Base-by-base conservation (phyloP, 495 filamentous ascomycete species). In the Hyaloscypha bicolor region DNA sequence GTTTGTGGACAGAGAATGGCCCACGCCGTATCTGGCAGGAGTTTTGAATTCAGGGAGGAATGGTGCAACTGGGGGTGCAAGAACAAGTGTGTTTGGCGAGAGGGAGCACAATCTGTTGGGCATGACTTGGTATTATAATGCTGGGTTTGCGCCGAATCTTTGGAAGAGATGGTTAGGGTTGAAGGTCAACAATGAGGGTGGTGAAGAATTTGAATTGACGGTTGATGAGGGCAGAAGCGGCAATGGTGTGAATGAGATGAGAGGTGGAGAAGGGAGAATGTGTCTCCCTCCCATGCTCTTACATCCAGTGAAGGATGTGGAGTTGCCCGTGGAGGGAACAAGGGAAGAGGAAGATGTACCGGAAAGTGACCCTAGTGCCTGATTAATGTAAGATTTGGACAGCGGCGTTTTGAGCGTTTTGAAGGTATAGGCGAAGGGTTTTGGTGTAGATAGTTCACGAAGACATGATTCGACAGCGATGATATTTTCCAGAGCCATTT, bases 111-210 rank as follows among this genome's bases (percentile, higher is more conserved):
- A 97, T 73, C 91, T 97, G 76, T 77, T 79, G 51, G 94, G 95
- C 1, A 88, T 91, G 51, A 97, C 89, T 16, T 99, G 95, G 95
- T 97, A 94, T 76, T 97, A 97, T 75, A 91, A 97, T 72, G 91
- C 93, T 3, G 90, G 90, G 0, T 96, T 96, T 71, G 86, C 91
- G 29, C 85, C 85, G 6, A 93, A 93, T 70, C 73, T 98, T 73
- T 98, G 93, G 84, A 86, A 85, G 68, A 83, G 93, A 70, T 97
- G 94, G 94, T 79, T 96, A 55, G 94, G 94, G 4, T 85, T 91
- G 51, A 89, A 87, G 72, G 88, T 96, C 33, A 90, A 96, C 75
- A 91, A 91, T 63, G 91, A 92, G 66, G 93, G 93, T 0, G 93
- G 93, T 6, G 93, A 96, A 77, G 85, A 92, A 76, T 90, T 89